These are phyloP conservation scores for Daucus carota DNA, from an alignment of 129 eudicot genomes.

Conservation along the genomic window DNA sequence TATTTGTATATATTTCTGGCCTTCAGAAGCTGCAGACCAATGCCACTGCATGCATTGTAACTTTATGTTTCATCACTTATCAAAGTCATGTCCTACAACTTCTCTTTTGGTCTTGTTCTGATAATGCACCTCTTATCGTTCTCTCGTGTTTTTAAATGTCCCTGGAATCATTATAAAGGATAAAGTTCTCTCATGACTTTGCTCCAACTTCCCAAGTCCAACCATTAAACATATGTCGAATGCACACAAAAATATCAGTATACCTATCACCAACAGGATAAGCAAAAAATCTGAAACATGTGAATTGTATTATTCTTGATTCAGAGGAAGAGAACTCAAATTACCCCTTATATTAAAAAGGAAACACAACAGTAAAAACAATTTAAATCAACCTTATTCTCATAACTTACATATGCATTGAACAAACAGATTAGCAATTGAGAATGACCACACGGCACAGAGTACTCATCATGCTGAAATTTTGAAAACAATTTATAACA, in stretches of 20 bases:
- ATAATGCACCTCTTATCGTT: neutral
- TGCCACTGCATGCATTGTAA: constrained; percentile 7
- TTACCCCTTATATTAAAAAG: neutral
- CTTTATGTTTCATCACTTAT: constrained; percentile 4
- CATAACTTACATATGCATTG: neutral
- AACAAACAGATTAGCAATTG: neutral
- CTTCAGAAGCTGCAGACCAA: no score
- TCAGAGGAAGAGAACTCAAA: neutral
- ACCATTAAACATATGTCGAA: neutral
- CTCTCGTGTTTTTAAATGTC: neutral
- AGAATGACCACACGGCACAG: no score
- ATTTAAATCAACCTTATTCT: neutral
- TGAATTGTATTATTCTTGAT: neutral
- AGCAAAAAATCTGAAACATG: neutral
- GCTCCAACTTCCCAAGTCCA: neutral
- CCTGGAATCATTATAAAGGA: neutral
- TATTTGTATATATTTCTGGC: no score
- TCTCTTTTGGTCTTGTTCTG: neutral
- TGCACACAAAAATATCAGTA: no score
- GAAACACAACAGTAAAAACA: neutral
- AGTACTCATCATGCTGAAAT: neutral
- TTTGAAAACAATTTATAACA: neutral
- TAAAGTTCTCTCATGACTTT: neutral
- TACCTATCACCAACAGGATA: neutral
- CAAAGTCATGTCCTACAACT: neutral